Conservation (phyloP, 805 yeast genomes). For the Tetrapisispora nanseiensis region DNA sequence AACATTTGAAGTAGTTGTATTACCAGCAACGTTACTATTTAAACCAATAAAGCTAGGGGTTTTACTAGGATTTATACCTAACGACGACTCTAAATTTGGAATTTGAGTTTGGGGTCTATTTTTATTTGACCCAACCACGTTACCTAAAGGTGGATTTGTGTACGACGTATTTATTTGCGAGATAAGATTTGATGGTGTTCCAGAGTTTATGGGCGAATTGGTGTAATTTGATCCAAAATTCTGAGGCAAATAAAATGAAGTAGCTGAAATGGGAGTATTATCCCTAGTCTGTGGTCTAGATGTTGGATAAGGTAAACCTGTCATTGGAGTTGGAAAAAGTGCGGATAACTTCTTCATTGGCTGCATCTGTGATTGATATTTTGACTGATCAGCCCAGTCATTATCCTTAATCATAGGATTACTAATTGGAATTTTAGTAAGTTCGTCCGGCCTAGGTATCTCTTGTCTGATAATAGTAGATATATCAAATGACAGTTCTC, state of each 20-base stretch:
- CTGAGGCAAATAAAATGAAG: not conserved
- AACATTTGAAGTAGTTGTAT: not conserved
- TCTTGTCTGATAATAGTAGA: conserved; percentile 2
- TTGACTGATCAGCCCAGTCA: not conserved
- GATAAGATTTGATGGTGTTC: not conserved
- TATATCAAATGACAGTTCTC: conserved; percentile 2
- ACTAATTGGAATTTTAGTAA: not conserved
- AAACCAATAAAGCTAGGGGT: not conserved
- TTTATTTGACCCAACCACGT: too few relatives aligned
- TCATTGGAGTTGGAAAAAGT: conserved; percentile 1
- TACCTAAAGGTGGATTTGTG: not conserved
- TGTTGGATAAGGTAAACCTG: not conserved
- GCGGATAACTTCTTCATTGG: not conserved
- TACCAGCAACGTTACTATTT: not conserved
- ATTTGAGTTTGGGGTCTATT: not conserved
- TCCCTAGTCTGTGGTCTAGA: not conserved
- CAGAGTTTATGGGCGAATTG: not conserved
- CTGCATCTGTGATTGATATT: not conserved
- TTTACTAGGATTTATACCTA: not conserved
- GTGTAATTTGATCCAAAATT: not conserved
- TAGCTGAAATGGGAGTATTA: not conserved
- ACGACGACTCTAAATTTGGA: not conserved
- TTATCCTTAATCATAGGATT: not conserved
- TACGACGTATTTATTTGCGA: not conserved
- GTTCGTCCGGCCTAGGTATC: not conserved